A percentile compares a stretch with the other conserved stretches of the same genome.
These are phyloP conservation scores for Steccherinum ochraceum DNA, from an alignment of 768 basidiomycete species.

Conservation along the genomic window DNA sequence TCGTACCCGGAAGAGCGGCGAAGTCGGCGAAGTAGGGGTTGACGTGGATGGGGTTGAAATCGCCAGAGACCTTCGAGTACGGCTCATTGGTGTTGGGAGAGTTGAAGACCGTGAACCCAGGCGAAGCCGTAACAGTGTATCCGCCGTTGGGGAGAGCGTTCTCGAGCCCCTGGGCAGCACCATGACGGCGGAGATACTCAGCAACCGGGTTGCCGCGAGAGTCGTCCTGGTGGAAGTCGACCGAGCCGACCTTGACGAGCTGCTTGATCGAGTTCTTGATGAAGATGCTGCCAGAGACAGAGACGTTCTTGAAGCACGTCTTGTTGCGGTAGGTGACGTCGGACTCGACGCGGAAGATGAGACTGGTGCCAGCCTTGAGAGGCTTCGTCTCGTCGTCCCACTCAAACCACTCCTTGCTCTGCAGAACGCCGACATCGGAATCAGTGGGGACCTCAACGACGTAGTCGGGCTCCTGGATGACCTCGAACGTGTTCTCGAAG, in stretches of 20 bases:
- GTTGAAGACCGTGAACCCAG: constrained; percentile 59
- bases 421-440: constrained; percentile 82
- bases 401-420: constrained; percentile 96
- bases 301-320: constrained; percentile 71
- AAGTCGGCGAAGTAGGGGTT: constrained; percentile 98
- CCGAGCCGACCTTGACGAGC: constrained; percentile 81
- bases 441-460: constrained; percentile 67
- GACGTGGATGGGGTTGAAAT: constrained; percentile 98
- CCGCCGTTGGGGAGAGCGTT: constrained; percentile 80
- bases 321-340: constrained; percentile 90
- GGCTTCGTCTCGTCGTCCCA: constrained; percentile 84
- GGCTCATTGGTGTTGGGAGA: constrained; percentile 91
- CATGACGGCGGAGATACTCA: constrained; percentile 90
- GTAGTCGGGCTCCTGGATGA: constrained; percentile 85
- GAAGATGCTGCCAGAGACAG: constrained; percentile 81
- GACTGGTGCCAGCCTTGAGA: constrained; percentile 70
- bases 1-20: constrained; percentile 89
- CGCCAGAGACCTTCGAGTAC: constrained; percentile 93
- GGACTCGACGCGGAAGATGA: constrained; percentile 87
- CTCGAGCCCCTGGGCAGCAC: constrained; percentile 67
- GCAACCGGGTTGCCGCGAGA: constrained; percentile 91
- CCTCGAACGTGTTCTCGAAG: constrained; percentile 95
- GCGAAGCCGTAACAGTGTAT: constrained; percentile 70
- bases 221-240: constrained; percentile 83
- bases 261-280: constrained; percentile 84